Percentiles rank a stretch among this genome's conserved stretches.
phyloP scores from a whole-genome alignment of 2,329 filamentous ascomycete species.

The Aspergillus sp. region DNA sequence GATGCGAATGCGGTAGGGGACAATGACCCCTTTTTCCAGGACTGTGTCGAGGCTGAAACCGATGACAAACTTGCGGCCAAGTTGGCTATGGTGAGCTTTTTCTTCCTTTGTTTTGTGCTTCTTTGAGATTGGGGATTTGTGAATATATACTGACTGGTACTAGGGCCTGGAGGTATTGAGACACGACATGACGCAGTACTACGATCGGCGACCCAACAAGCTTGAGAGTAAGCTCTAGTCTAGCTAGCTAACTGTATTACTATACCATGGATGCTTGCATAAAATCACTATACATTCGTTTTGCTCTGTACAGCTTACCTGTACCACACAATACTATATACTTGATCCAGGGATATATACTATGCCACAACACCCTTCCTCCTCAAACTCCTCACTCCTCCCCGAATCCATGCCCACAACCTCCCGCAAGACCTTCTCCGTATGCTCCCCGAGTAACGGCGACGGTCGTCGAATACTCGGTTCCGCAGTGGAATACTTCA shows the following conservation, averaged over 20 bases:
- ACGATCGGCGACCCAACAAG: constrained; percentile 6
- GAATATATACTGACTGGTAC: too few species aligned
- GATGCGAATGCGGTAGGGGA: constrained; percentile 30
- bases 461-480: constrained; percentile 69
- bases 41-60: constrained; percentile 24
- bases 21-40: constrained; percentile 29
- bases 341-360: background rate
- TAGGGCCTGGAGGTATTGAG: constrained; percentile 8
- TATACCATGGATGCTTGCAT: too few species aligned
- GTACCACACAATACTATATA: background rate
- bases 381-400: constrained; percentile 1
- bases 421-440: constrained; percentile 58
- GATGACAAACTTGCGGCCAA: constrained; percentile 19
- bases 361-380: constrained; percentile 1
- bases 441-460: constrained; percentile 80
- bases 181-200: constrained; percentile 28
- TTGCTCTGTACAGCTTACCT: too few species aligned
- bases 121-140: constrained; percentile 16
- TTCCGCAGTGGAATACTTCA: constrained; percentile 81
- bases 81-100: constrained; percentile 19
- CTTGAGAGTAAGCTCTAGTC: background rate
- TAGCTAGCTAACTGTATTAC: too few species aligned
- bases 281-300: too few species aligned
- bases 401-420: background rate
- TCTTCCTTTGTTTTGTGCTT: background rate